These are phyloP conservation scores for Fistulifera solaris DNA, from an alignment of 108 stramenopile genomes.

Conservation along the genomic window DNA sequence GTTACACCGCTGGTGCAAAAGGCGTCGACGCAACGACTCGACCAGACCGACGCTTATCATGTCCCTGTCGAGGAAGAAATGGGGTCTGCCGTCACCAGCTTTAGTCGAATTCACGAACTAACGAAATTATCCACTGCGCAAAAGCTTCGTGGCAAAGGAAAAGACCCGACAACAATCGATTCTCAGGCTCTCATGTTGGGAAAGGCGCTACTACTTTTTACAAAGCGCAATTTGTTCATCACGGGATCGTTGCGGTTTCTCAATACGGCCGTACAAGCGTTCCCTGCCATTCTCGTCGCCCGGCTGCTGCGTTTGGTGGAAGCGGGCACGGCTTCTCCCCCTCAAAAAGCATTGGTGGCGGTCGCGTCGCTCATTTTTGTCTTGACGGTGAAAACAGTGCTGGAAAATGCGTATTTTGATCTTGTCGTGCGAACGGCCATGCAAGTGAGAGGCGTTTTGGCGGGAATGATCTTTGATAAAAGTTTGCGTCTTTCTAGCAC, in stretches of 20 bases:
- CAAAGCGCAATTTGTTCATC: constrained; percentile 29
- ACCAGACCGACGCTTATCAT: constrained; percentile 47
- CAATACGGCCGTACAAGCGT: constrained; percentile 64
- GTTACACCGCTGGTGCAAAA: constrained; percentile 43
- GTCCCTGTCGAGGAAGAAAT: constrained; percentile 24
- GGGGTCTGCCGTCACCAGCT: constrained; percentile 22
- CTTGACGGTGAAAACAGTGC: constrained; percentile 63
- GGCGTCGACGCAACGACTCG: constrained; percentile 36
- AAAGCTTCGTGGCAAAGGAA: constrained; percentile 2
- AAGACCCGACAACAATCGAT: constrained; percentile 7
- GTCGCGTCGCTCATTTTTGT: constrained; percentile 39
- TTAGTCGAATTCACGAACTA: constrained; percentile 17
- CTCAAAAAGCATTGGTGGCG: constrained; percentile 33
- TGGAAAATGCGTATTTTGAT: constrained; percentile 88
- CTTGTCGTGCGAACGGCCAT: constrained; percentile 55
- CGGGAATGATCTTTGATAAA: constrained; percentile 79
- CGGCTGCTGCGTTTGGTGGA: constrained; percentile 58
- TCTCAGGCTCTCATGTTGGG: constrained; percentile 41
- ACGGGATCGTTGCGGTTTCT: constrained; percentile 53
- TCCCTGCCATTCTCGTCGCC: constrained; percentile 60
- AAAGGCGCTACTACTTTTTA: constrained; percentile 40
- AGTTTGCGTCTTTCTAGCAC: constrained; percentile 57
- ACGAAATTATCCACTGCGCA: constrained; percentile 4
- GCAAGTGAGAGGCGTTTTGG: constrained; percentile 57
- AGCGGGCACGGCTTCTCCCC: constrained; percentile 29